phyloP scores from a whole-genome alignment of 2,329 filamentous ascomycete genomes.

The Epichloe sibirici region DNA sequence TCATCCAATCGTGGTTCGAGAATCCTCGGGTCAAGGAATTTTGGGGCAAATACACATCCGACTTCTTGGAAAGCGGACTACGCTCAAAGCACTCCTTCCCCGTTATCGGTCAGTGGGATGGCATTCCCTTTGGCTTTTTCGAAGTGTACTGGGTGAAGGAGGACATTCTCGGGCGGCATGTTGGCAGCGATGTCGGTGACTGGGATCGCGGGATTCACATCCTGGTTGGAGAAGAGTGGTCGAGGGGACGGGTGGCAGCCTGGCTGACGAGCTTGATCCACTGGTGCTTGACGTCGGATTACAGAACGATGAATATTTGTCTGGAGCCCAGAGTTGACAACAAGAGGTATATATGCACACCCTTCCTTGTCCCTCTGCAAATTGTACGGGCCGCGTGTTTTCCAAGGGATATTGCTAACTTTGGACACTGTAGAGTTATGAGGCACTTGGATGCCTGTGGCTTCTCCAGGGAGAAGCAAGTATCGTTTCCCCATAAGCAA shows the following conservation, averaged over 20 bases:
- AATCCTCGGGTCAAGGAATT: conserved; percentile 71
- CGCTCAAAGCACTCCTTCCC: conserved; percentile 69
- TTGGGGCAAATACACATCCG: conserved; percentile 59
- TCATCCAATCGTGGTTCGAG: conserved; percentile 82
- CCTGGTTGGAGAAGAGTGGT: conserved; percentile 85
- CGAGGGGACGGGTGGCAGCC: conserved; percentile 63
- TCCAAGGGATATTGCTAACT: background rate
- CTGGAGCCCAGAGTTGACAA: conserved; percentile 91
- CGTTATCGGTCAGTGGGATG: conserved; percentile 86
- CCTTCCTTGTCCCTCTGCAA: background rate
- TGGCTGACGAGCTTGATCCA: conserved; percentile 88
- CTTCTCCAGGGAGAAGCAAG: conserved; percentile 77
- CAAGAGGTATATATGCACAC: conserved; percentile 58
- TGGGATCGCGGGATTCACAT: conserved; percentile 86
- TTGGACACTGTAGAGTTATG: conserved; percentile 14
- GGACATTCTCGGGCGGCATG: conserved; percentile 59
- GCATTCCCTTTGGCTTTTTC: conserved; percentile 91
- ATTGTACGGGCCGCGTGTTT: background rate
- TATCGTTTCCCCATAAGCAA: conserved; percentile 86
- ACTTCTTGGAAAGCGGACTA: conserved; percentile 57
- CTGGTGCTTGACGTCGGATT: conserved; percentile 66
- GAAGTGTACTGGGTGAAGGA: conserved; percentile 99
- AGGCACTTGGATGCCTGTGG: conserved; percentile 60
- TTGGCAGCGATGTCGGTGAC: conserved; percentile 55
- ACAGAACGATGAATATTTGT: conserved; percentile 69